phyloP scores from a whole-genome alignment of 768 basidiomycete genomes.

The Naganishia kalamii region DNA sequence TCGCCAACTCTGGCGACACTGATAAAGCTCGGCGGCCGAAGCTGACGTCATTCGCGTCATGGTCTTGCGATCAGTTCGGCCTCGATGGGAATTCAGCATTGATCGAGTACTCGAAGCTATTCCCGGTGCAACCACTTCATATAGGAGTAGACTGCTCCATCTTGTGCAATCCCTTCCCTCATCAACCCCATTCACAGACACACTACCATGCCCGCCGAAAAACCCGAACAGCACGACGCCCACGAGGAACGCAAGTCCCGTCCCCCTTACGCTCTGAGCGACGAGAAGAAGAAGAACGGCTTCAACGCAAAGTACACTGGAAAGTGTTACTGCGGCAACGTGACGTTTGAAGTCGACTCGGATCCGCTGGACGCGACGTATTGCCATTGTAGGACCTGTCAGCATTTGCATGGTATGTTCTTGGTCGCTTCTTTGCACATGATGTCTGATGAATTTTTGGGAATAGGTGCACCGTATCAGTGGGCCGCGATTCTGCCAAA shows the following conservation, averaged over 20 bases:
- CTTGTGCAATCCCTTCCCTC: background rate
- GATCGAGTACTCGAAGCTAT: too few relatives aligned
- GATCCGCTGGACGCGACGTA: slow-evolving; percentile 23
- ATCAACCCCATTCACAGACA: background rate
- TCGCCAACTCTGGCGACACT: too few relatives aligned
- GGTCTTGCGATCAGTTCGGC: too few relatives aligned
- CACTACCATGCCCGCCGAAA: slow-evolving; percentile 18
- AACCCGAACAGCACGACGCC: slow-evolving; percentile 13
- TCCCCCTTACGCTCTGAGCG: slow-evolving; percentile 21
- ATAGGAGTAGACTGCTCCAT: background rate
- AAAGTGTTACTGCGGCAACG: slow-evolving; percentile 23
- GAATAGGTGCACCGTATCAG: slow-evolving; percentile 21
- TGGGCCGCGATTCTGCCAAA: slow-evolving; percentile 25
- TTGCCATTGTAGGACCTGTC: slow-evolving; percentile 23
- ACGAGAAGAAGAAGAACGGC: slow-evolving; percentile 26
- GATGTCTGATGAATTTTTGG: background rate
- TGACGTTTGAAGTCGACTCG: slow-evolving; percentile 22
- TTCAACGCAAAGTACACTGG: slow-evolving; percentile 24
- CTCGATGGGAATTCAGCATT: too few relatives aligned
- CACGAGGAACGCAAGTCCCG: slow-evolving; percentile 16
- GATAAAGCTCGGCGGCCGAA: background rate
- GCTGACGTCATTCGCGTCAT: background rate
- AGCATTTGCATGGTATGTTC: slow-evolving; percentile 17
- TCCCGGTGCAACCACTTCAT: too few relatives aligned
- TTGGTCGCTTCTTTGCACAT: background rate